A percentile compares a stretch with the other conserved stretches of the same genome.
These are phyloP conservation scores for Paracoccidioides lutzii DNA, from an alignment of 2,329 filamentous ascomycete genomes.

Conservation along the genomic window DNA sequence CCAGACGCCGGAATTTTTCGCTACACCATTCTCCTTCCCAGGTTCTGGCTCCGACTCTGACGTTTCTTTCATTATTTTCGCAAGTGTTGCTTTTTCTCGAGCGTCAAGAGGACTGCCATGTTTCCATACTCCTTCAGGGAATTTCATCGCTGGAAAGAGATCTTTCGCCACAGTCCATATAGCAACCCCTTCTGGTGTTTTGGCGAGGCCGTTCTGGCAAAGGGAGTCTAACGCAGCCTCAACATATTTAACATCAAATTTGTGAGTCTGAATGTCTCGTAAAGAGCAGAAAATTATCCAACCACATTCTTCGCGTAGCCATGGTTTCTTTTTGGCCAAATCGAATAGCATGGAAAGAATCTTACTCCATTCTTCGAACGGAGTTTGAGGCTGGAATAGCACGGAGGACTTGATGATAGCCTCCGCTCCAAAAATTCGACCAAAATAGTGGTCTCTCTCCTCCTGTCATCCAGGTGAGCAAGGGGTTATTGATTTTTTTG, in stretches of 20 bases:
- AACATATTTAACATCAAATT: constrained; percentile 37
- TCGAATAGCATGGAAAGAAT: constrained; percentile 62
- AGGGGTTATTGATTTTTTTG: constrained; percentile 36
- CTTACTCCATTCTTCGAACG: constrained; percentile 39
- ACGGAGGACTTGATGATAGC: constrained; percentile 70
- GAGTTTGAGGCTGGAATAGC: constrained; percentile 46
- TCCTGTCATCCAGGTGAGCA: constrained; percentile 51
- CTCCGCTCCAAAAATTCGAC: constrained; percentile 75
- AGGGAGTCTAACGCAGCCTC: constrained; percentile 52
- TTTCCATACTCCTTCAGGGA: constrained; percentile 61
- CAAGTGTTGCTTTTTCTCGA: constrained; percentile 55
- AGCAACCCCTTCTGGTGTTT: constrained; percentile 77
- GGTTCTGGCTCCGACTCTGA: constrained; percentile 20
- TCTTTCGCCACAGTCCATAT: constrained; percentile 66
- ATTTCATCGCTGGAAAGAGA: constrained; percentile 49
- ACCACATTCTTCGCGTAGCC: constrained; percentile 79
- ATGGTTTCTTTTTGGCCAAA: constrained; percentile 68
- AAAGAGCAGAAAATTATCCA: constrained; percentile 66
- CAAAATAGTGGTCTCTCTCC: constrained; percentile 72
- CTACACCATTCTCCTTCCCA: constrained; percentile 17
- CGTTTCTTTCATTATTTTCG: constrained; percentile 64
- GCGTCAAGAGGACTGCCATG: constrained; percentile 57
- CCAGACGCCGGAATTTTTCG: constrained; percentile 52
- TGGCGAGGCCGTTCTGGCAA: constrained; percentile 52
- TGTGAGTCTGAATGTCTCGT: constrained; percentile 36